Base-by-base conservation (phyloP, 108 stramenopile species). In the Fistulifera solaris region DNA sequence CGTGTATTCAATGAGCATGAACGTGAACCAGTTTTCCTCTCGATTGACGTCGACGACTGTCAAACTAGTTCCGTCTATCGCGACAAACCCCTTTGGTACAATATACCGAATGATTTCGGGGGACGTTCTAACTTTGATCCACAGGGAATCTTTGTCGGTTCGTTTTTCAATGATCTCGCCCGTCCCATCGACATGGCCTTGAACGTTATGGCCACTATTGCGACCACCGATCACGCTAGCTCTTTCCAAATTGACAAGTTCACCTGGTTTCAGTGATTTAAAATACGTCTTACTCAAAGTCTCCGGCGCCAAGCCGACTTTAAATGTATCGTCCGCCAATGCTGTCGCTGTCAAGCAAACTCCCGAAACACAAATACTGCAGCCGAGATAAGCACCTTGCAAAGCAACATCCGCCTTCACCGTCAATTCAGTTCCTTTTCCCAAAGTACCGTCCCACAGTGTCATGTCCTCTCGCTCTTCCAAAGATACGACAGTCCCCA, bases 1-100 rank as follows among this genome's bases (percentile, higher is more conserved):
- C 0, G 98, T 99, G 66, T 98, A 95, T 48, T 93, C 90, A n/a
- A 99, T 82, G 58, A 99, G 74, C 98, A 99, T 99, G 75, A 99
- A 93, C 6, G 90, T 90, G 61, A 99, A 99, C 78, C 88, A 93
- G 27, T 76, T 58, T 22, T 77, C 80, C 17, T 58, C 64, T 6
- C 24, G 60, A 27, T 71, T 59, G 17, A 68, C 78, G 35, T 94
- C 77, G 12, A 93, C 93, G 4, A 99, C 94, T 10, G 98, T 99
- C 56, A 99, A 69, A 17, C 79, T 82, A 0, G 96, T 94, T 13
- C 98, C 98, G 68, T 99, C 98, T 47, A 98, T 78, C 6, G 97
- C 96, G 60, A 99, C 85, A 64, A 96, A 99, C 27, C 97, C 98
- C 56, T 99, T 99, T 16, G 93, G 93, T 4, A 98, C 98, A 58